Percentiles rank a stretch among this genome's conserved stretches.
Conservation (phyloP, 495 filamentous ascomycete species). For the Neurospora sp. region DNA sequence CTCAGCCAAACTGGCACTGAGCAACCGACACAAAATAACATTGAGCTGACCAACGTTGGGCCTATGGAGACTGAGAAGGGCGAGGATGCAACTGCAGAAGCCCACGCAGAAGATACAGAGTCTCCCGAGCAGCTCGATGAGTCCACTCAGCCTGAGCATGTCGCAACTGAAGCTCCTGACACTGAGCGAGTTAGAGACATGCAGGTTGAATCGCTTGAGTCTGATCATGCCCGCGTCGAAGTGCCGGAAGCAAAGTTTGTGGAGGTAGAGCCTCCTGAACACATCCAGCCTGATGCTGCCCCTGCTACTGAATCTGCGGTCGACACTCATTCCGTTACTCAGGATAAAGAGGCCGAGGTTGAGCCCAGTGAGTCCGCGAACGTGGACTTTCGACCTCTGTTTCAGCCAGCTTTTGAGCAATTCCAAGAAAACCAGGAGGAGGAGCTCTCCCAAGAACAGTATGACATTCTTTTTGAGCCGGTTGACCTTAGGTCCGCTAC, state of each 20-base stretch:
- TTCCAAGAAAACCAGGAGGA: not conserved
- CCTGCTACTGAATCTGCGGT: not conserved
- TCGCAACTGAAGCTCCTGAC: not conserved
- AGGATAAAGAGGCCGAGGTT: not conserved
- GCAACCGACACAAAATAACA: not conserved
- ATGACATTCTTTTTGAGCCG: not conserved
- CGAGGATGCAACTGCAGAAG: not conserved
- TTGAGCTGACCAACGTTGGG: not conserved
- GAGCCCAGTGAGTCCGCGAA: not conserved
- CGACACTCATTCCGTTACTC: not conserved
- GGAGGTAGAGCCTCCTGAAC: not conserved
- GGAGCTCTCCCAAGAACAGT: not conserved
- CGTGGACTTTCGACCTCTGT: not conserved
- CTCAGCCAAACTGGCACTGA: not conserved
- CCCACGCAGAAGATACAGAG: not conserved
- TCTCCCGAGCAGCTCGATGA: not conserved
- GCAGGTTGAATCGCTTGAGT: not conserved
- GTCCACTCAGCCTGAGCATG: not conserved
- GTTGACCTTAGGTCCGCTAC: not conserved
- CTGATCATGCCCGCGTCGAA: not conserved
- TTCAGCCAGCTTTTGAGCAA: not conserved
- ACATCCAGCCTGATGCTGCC: not conserved
- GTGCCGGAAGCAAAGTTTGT: not conserved
- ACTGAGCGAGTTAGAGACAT: not conserved
- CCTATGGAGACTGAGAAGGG: not conserved